Evolutionary conservation across 345 rosid genomes (phyloP).

Genomic region (Eucalyptus sp.): DNA sequence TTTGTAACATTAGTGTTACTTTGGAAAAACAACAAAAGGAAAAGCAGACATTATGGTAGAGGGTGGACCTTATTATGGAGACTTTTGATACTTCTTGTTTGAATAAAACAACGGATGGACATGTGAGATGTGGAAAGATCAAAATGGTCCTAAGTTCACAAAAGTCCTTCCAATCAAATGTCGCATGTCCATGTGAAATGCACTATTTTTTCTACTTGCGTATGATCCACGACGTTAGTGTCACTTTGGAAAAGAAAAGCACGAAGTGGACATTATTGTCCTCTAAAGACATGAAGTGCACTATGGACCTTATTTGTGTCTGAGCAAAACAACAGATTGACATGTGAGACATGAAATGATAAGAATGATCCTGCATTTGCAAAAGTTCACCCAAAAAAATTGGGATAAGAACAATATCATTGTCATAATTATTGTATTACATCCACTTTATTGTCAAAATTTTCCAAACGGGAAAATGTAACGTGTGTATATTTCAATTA

Average conservation of each 20-base stretch:
- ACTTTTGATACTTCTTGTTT: neutral
- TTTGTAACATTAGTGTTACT: neutral
- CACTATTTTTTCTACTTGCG: too few relatives aligned
- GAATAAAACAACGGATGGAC: too few relatives aligned
- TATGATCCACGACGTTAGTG: too few relatives aligned
- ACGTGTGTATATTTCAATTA: too few relatives aligned
- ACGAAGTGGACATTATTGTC: neutral
- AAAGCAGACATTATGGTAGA: neutral
- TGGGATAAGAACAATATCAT: neutral
- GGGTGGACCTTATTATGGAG: neutral
- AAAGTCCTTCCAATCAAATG: too few relatives aligned
- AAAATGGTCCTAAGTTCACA: too few relatives aligned
- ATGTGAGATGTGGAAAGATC: too few relatives aligned
- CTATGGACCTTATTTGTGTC: too few relatives aligned
- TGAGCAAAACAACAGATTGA: neutral
- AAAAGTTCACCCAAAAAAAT: neutral
- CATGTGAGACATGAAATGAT: neutral
- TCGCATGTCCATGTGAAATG: too few relatives aligned
- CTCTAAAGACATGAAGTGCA: neutral
- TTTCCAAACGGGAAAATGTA: too few relatives aligned
- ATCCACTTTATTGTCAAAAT: accelerated
- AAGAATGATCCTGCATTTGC: neutral
- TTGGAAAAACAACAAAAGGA: neutral
- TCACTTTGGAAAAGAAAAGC: too few relatives aligned
- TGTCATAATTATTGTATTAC: neutral